A percentile compares a stretch with the other conserved stretches of the same genome.
These are phyloP conservation scores for Penicillium mononematosum DNA, from an alignment of 495 filamentous ascomycete genomes.

Conservation along the genomic window DNA sequence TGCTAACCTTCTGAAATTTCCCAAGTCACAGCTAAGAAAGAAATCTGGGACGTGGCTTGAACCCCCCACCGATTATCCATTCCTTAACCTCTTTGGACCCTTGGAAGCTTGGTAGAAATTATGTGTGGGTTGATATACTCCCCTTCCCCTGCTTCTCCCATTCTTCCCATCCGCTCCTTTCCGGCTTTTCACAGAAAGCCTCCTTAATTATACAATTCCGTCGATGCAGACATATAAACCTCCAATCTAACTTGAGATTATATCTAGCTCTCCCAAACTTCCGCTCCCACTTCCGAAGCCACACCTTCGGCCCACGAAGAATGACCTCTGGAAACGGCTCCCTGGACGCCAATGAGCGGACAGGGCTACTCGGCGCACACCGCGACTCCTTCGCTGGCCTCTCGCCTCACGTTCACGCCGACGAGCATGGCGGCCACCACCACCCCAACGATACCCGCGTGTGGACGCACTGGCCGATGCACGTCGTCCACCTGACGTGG, in stretches of 20 bases:
- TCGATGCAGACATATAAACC: not conserved
- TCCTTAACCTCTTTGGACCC: constrained; percentile 10
- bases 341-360: constrained; percentile 31
- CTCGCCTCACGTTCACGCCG: constrained; percentile 13
- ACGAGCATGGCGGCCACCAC: constrained; percentile 20
- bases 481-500: constrained; percentile 51
- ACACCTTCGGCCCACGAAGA: constrained; percentile 36
- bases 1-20: constrained; percentile 5
- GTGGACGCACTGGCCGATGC: constrained; percentile 59
- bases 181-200: constrained; percentile 10
- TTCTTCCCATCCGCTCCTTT: constrained; percentile 9
- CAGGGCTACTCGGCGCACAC: constrained; percentile 29
- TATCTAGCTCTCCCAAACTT: constrained; percentile 31
- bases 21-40: constrained; percentile 6
- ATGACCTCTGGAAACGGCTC: constrained; percentile 35
- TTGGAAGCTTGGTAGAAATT: constrained; percentile 18
- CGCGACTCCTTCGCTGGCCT: constrained; percentile 25
- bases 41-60: constrained; percentile 21
- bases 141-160: constrained; percentile 4
- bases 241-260: not conserved
- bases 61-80: constrained; percentile 9
- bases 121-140: constrained; percentile 20
- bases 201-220: not conserved
- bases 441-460: constrained; percentile 37
- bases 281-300: constrained; percentile 33